These are phyloP conservation scores for Talaromyces sp. DNA, from an alignment of 2,329 filamentous ascomycete species.

Conservation along the genomic window DNA sequence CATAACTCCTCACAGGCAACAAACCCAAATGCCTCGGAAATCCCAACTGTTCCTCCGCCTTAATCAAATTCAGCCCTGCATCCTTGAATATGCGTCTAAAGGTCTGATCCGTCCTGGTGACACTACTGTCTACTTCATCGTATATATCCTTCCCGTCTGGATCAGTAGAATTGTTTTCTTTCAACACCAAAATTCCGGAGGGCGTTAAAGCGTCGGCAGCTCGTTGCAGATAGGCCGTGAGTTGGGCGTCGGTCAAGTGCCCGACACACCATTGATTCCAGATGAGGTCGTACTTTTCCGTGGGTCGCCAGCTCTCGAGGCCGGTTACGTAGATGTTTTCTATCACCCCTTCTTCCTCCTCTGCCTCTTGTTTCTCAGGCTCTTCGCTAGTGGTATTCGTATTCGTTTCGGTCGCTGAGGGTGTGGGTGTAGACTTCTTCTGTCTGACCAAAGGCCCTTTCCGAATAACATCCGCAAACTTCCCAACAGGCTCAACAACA, in stretches of 20 bases:
- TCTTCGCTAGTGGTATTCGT: not conserved
- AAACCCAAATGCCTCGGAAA: conserved; percentile 63
- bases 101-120: conserved; percentile 73
- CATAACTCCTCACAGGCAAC: conserved; percentile 76
- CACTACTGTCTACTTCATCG: conserved; percentile 72
- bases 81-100: conserved; percentile 68
- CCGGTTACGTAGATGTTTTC: conserved; percentile 70
- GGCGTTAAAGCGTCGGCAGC: conserved; percentile 55
- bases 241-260: conserved; percentile 72
- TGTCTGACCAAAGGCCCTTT: conserved; percentile 33
- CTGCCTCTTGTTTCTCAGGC: not conserved
- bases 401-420: not conserved
- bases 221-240: conserved; percentile 65
- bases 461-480: conserved; percentile 68
- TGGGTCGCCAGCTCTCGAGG: conserved; percentile 67
- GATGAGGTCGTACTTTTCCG: conserved; percentile 69
- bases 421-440: not conserved
- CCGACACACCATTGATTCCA: conserved; percentile 92
- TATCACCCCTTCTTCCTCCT: conserved; percentile 44
- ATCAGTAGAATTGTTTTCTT: conserved; percentile 72
- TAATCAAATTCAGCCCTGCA: conserved; percentile 67
- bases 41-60: conserved; percentile 69
- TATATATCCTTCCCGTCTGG: conserved; percentile 62
- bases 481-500: conserved; percentile 78
- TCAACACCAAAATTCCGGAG: conserved; percentile 62